Evolutionary conservation across 225 moss, liverwort and hornwort species (phyloP), one percentile per base, ranked within the genome.

Genomic region (Neckera pumila): DNA sequence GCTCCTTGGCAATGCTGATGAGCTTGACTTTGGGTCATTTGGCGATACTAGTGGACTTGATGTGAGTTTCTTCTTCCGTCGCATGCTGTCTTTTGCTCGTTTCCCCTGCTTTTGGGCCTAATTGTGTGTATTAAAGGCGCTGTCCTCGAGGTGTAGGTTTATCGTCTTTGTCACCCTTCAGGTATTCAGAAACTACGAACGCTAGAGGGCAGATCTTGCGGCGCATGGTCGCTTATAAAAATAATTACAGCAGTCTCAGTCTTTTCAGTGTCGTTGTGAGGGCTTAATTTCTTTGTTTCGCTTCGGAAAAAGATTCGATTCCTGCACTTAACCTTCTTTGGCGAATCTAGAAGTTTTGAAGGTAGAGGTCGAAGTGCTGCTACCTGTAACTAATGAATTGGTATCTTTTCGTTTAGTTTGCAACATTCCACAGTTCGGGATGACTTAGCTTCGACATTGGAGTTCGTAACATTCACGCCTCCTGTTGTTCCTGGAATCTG

Each of bases 11-110:
- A 94, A 92, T 94, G 92, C 90, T 42, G 94, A 94, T 92, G 94
- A 88, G 86, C 89, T 94, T 94, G 94, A 94, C 92, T 94, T 94
- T 90, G 94, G 86, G 94, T 87, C 94, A 92, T 94, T 94, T 94
- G 94, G 92, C 94, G 92, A 88, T 60, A 79, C 94, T 92, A 92
- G 89, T 92, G 94, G 92, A 90, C 94, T 92, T 92, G 92, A 94
- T 92, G 94, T 94, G 91, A 94, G 94, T 92, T 83, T n/a, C 69
- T 84, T 40, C 60, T 43, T 59, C 17, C 58, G 79, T 58, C n/a
- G 58, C 28, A 28, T 40, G 40, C 17, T 57, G 26, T 42, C 54
- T 66, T 45, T 75, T 27, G 36, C 79, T 79, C 58, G 79, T 79
- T 79, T 79, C 58, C 18, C 79, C 28, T 79, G 58, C 9, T 10